Conservation (phyloP, 1,284 basidiomycete genomes). For the Earliella scabrosa region DNA sequence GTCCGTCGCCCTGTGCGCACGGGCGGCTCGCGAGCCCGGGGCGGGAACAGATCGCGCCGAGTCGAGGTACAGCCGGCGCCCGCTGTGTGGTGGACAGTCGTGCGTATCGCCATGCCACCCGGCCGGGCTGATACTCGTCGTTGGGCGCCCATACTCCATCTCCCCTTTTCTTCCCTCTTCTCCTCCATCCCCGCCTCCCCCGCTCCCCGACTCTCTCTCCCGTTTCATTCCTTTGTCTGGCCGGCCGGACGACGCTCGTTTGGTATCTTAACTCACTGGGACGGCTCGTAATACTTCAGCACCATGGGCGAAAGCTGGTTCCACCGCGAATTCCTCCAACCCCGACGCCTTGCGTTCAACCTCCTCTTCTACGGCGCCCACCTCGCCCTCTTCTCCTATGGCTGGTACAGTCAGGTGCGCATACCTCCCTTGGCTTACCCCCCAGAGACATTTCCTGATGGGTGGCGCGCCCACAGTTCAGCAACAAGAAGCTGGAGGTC, state of each 20-base stretch:
- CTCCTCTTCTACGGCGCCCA: constrained; percentile 79
- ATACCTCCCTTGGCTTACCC: not conserved
- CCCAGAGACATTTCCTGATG: not conserved
- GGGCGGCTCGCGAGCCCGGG: not conserved
- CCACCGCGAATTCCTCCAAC: constrained; percentile 65
- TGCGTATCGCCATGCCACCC: constrained; percentile 27
- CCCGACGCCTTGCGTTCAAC: constrained; percentile 71
- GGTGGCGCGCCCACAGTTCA: constrained; percentile 46
- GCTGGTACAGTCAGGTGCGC: constrained; percentile 78
- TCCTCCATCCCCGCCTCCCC: constrained; percentile 17
- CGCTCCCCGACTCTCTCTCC: constrained; percentile 27
- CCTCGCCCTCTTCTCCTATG: constrained; percentile 71
- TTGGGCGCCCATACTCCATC: constrained; percentile 19
- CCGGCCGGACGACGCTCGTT: constrained; percentile 50
- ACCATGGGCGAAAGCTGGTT: constrained; percentile 73
- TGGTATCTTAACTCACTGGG: constrained; percentile 30
- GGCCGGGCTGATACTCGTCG: constrained; percentile 15
- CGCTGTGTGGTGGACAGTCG: constrained; percentile 5
- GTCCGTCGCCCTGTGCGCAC: not conserved
- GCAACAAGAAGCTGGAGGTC: constrained; percentile 64
- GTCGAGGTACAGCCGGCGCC: constrained; percentile 17
- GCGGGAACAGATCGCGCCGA: constrained; percentile 8
- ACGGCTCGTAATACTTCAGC: constrained; percentile 32
- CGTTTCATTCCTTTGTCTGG: constrained; percentile 48
- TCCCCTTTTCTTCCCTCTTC: constrained; percentile 20